Percentiles rank a stretch among this genome's conserved stretches.
These are phyloP conservation scores for Boletellus emodensis DNA, from an alignment of 768 basidiomycete species.

Conservation along the genomic window DNA sequence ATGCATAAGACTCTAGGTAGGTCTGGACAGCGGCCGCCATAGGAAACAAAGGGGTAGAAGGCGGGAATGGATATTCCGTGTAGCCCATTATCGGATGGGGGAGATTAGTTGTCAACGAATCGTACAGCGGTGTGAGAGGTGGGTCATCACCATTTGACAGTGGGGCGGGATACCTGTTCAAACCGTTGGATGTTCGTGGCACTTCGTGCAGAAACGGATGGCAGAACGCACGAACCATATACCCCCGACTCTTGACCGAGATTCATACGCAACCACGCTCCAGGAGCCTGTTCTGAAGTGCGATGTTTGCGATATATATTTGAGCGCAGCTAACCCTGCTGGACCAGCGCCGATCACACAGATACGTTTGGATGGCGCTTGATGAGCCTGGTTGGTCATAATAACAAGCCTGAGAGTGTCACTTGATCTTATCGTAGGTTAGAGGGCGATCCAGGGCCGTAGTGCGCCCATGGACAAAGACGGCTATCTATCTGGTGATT, in stretches of 20 bases:
- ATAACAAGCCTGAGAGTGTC: not conserved
- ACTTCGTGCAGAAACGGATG: not conserved
- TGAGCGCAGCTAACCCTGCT: slow-evolving; percentile 68
- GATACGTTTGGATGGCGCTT: slow-evolving; percentile 38
- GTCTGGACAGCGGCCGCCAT: slow-evolving; percentile 52
- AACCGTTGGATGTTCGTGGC: not conserved
- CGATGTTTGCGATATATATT: slow-evolving; percentile 55
- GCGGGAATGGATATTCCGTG: slow-evolving; percentile 59
- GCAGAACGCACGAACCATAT: slow-evolving; percentile 53
- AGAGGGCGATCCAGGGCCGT: too few species aligned
- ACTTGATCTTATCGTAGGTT: too few species aligned
- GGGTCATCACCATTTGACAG: slow-evolving; percentile 42
- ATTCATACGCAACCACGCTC: slow-evolving; percentile 61
- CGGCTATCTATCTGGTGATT: too few species aligned
- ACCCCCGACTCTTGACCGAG: slow-evolving; percentile 64
- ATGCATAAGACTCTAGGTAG: slow-evolving; percentile 70
- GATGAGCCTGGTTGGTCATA: slow-evolving; percentile 8
- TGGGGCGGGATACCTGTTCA: slow-evolving; percentile 52
- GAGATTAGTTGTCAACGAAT: slow-evolving; percentile 77
- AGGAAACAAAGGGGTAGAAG: slow-evolving; percentile 69
- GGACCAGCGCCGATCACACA: slow-evolving; percentile 76
- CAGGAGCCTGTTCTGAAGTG: slow-evolving; percentile 59
- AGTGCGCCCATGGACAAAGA: too few species aligned
- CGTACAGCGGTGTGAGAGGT: slow-evolving; percentile 69
- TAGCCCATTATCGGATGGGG: slow-evolving; percentile 78